A percentile compares a stretch with the other conserved stretches of the same genome.
phyloP scores from a whole-genome alignment of 2,329 filamentous ascomycete genomes.

The Alternaria sp. region DNA sequence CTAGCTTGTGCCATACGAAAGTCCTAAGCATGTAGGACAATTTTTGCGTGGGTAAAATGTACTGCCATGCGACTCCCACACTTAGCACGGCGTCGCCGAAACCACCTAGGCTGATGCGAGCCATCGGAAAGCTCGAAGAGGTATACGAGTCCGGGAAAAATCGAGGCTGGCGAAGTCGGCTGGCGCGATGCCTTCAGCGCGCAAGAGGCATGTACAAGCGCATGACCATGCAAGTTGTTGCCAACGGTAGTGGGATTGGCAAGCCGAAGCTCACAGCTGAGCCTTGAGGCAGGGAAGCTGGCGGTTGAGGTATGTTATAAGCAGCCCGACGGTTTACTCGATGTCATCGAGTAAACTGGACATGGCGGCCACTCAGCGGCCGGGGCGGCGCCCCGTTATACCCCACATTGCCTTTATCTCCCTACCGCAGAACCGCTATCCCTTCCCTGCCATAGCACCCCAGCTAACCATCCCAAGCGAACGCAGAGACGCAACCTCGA shows the following conservation, averaged over 20 bases:
- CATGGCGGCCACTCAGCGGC: slow-evolving; percentile 22
- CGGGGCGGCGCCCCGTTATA: slow-evolving; percentile 9
- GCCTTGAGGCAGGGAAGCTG: slow-evolving; percentile 5
- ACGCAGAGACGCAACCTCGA: slow-evolving; percentile 19
- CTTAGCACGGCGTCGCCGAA: background rate
- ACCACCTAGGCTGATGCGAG: background rate
- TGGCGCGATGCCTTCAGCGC: background rate
- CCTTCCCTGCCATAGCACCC: slow-evolving; percentile 7
- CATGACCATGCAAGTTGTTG: background rate
- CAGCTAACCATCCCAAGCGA: slow-evolving; percentile 15
- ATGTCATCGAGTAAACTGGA: slow-evolving; percentile 37
- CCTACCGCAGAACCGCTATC: slow-evolving; percentile 11
- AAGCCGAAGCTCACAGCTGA: slow-evolving; percentile 1
- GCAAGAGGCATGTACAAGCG: slow-evolving; percentile 1
- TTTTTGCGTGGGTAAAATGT: background rate
- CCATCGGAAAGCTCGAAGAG: background rate
- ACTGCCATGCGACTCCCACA: background rate
- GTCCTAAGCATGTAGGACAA: background rate
- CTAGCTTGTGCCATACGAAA: background rate
- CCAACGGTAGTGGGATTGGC: background rate
- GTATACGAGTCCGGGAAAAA: background rate
- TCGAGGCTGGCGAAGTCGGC: background rate
- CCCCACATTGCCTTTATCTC: slow-evolving; percentile 37
- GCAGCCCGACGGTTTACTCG: slow-evolving; percentile 29
- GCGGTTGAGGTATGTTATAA: slow-evolving; percentile 19